Evolutionary conservation across 257 asterid genomes (phyloP), one percentile per base, ranked within the genome.

Genomic region (Solanum infundibuliforme): DNA sequence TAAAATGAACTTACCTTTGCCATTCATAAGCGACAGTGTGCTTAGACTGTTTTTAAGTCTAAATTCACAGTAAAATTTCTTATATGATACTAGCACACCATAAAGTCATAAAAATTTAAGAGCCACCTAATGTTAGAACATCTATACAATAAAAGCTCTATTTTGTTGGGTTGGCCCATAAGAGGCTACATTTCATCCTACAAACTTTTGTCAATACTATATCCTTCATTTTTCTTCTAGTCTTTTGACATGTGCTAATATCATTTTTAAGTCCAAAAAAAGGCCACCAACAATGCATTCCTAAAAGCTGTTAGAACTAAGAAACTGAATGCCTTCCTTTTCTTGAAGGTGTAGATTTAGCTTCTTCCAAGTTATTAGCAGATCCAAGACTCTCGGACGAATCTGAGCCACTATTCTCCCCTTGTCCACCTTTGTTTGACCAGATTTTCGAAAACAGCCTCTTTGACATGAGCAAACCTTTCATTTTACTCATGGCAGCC

Each of bases 341-440:
- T 91, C 98, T 91, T 2, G 94, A 86, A 20, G 98, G 97, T 12
- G 98, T 95, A 5, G 91, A 91, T 72, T 95, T 96, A 5, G 89
- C 93, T 62, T 95, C 99, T 14, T 94, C 98, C 2, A 91, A 90
- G 86, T 91, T 94, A 12, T 91, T 94, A 12, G 92, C 88, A 21
- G 98, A 96, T 41, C 96, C 98, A 48, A 94, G 94, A 88, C 97
- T 93, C 90, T 92, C 99, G 1, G 99, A 95, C 7, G 99, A 97
- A 87, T 97, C 99, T 1, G 99, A 97, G 27, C 98, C 98, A 21
- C 98, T 95, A 38, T 94, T 95, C 91, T 97, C 98, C 0, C 85
- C 93, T 79, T 90, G 95, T 7, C 89, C 91, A 1, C 95, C 93
- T 88, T 95, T 96, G 90, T 90, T 89, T 43, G 98, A 95, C 98